Conservation (phyloP, 768 basidiomycete species). For the Candolleomyces eurysporus region DNA sequence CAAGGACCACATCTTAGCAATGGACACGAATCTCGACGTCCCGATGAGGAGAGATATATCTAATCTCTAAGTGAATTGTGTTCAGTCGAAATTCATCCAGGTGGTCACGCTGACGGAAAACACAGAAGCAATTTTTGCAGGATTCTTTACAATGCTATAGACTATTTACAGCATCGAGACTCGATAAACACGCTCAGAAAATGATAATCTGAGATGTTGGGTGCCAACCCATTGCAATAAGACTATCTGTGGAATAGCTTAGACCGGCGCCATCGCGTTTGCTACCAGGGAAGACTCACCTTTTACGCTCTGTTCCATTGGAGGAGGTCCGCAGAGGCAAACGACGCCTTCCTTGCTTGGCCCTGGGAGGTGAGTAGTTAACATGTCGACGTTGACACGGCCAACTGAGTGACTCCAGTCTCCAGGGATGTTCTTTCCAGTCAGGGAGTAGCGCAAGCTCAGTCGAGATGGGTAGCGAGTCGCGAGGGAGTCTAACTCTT, state of each 20-base stretch:
- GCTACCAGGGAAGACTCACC: constrained; percentile 5
- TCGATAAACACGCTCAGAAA: not conserved
- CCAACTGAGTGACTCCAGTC: constrained; percentile 43
- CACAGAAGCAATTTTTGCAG: too few relatives aligned
- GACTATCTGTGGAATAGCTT: not conserved
- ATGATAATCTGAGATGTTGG: not conserved
- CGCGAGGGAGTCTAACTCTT: constrained; percentile 44
- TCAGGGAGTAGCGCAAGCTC: constrained; percentile 44
- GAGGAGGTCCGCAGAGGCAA: constrained; percentile 48
- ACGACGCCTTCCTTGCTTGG: constrained; percentile 38
- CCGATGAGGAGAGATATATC: too few relatives aligned
- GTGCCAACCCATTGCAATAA: not conserved
- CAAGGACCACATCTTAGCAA: too few relatives aligned
- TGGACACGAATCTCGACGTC: too few relatives aligned
- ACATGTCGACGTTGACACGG: constrained; percentile 36
- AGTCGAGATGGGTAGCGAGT: constrained; percentile 27
- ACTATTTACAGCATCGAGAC: not conserved
- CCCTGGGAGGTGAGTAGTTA: constrained; percentile 38
- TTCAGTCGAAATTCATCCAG: too few relatives aligned
- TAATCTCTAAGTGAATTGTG: too few relatives aligned
- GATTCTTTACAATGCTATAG: not conserved
- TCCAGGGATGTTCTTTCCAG: constrained; percentile 25
- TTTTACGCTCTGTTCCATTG: constrained; percentile 19
- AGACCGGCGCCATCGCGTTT: not conserved
- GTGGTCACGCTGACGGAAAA: too few relatives aligned